Evolutionary conservation across 78 protist genomes (phyloP), one percentile per base, ranked within the genome.

Genomic region (Speleostelium caveatum): DNA sequence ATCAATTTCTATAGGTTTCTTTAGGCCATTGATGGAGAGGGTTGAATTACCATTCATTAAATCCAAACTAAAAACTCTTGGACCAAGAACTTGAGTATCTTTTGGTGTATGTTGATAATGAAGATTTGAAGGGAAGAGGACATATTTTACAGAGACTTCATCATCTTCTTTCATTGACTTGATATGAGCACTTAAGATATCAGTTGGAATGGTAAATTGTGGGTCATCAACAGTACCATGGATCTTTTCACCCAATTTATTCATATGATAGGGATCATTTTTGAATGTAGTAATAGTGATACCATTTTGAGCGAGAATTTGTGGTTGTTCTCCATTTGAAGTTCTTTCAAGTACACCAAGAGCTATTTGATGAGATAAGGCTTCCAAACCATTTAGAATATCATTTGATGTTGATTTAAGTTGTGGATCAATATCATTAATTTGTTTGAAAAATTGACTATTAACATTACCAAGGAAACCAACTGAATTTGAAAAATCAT

Each of bases 271-370:
- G 3, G 69, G 51, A 6, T 30, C 39, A 19, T 53, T 22, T 60
- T 83, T 83, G 26, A 69, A 83, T 0, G 79, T 69, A 36, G 91
- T 49, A 58, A 83, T 67, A 1, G 91, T 59, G n/a, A 83, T 42
- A 33, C 91, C 91, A 1, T 83, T 59, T 39, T 30, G 21, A 19
- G 79, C 24, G 6, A 83, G 42, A 1, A 42, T 56, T 1, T 28
- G 4, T 33, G 79, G 49, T 14, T 69, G 73, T 60, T 83, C 91
- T 42, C 91, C 91, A 45, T 26, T 45, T 0, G 53, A 22, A 0
- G 56, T 3, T 35, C 79, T 41, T 17, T 24, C 33, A 2, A 83
- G 72, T 5, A 83, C 2, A 24, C 78, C 79, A 45, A 41, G 41
- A 16, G 91, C 91, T 16, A 83, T n/a, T 26, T 62, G n/a, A 33